Evolutionary conservation across 106 monocot genomes (phyloP), one percentile per base, ranked within the genome.

Genomic region (Acorus gramineus): DNA sequence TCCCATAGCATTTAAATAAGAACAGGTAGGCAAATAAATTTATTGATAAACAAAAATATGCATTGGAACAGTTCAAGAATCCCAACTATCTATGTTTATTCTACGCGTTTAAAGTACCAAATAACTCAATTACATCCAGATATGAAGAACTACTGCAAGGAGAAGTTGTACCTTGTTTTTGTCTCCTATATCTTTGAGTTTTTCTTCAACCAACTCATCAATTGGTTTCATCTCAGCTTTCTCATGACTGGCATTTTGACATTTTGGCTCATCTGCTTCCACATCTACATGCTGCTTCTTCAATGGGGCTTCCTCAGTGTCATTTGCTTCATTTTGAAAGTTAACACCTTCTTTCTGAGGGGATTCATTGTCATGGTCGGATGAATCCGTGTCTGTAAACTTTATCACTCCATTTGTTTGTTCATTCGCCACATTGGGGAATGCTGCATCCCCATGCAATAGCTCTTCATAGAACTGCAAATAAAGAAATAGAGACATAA

Each of bases 171-270:
- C 96, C 91, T 98, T 98, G 51, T 79, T 98, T 64, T 83, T 78
- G 49, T 98, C 88, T 49, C 79, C 77, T 65, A 98, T 57, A 47
- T 88, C 87, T 56, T 74, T 83, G 44, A 91, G 82, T 49, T 98
- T 91, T 13, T 91, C 96, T 64, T 98, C 81, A 61, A 98, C 92
- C 55, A 81, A 77, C 28, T 91, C 91, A 76, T 92, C 91, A 69
- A 98, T 85, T 47, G 76, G 51, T 65, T 86, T 92, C 43, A 77
- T 74, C 66, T 78, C 59, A 54, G 65, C 46, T 52, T 71, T 59
- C 10, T 58, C 52, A 61, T 50, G 56, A 11, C 55, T 73, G 9
- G 7, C 13, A 59, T 61, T 47, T 60, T 63, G 72, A 75, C 7
- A 48, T 43, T 57, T 49, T 10, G 51, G 51, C 67, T 62, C 50